Percentiles rank a stretch among this genome's conserved stretches.
Evolutionary conservation across 106 monocot genomes (phyloP).

Genomic region (Narthecium ossifragum): DNA sequence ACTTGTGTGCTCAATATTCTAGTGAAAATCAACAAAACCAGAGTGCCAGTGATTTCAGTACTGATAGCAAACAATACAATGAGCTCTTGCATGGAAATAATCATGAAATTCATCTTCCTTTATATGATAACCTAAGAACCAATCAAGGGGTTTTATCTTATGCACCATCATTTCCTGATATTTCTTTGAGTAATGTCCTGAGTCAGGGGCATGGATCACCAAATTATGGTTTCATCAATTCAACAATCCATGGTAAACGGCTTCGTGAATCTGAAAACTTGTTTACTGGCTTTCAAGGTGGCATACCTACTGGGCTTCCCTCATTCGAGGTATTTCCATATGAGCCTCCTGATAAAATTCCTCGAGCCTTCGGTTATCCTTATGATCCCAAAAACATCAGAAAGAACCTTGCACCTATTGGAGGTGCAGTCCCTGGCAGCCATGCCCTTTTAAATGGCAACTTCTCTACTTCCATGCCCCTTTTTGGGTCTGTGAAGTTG

Average conservation of each 20-base stretch:
- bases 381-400: conserved; percentile 25
- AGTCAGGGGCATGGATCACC: conserved; percentile 19
- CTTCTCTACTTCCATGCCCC: conserved; percentile 59
- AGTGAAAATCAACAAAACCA: conserved; percentile 23
- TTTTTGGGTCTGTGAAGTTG: conserved; percentile 44
- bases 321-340: conserved; percentile 13
- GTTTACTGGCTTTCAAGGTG: conserved; percentile 11
- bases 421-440: conserved; percentile 31
- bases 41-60: conserved; percentile 4
- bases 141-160: conserved; percentile 23
- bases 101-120: conserved; percentile 12
- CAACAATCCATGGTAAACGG: conserved; percentile 15
- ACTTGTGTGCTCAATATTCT: conserved; percentile 1
- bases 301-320: conserved; percentile 6
- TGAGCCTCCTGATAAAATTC: conserved; percentile 12
- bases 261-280: conserved; percentile 17
- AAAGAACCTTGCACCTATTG: conserved; percentile 13
- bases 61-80: conserved; percentile 9
- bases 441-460: conserved; percentile 58
- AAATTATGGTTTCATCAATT: conserved; percentile 14
- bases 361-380: conserved; percentile 24
- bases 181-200: conserved; percentile 8
- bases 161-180: conserved; percentile 16
- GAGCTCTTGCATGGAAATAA: conserved; percentile 14
- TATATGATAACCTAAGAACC: conserved; percentile 15